phyloP scores from a whole-genome alignment of 179 eudicot species.

The Heliamphora pulchella region DNA sequence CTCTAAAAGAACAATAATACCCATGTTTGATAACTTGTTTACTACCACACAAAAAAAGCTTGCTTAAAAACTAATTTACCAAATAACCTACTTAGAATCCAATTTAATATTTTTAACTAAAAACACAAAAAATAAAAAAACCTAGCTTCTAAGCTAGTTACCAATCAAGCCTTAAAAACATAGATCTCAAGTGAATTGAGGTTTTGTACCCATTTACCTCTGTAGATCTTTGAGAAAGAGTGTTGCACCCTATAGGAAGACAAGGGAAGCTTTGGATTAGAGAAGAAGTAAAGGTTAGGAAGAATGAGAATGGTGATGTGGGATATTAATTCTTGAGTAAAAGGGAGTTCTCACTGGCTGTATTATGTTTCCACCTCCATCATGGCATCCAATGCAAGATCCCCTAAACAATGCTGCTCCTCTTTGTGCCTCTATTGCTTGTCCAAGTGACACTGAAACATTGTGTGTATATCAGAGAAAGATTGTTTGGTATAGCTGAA shows the following conservation, averaged over 20 bases:
- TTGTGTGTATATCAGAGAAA: too few species aligned
- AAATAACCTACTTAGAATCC: too few species aligned
- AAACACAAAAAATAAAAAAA: too few species aligned
- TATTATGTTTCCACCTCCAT: slow-evolving; percentile 82
- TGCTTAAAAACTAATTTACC: too few species aligned
- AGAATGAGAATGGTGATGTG: not conserved
- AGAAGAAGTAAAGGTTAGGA: not conserved
- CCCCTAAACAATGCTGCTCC: slow-evolving; percentile 50
- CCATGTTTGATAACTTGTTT: too few species aligned
- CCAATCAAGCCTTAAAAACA: too few species aligned
- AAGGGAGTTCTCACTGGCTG: slow-evolving; percentile 54
- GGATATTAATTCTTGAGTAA: not conserved
- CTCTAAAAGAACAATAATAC: too few species aligned
- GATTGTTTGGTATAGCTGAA: too few species aligned
- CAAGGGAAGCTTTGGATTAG: slow-evolving; percentile 5
- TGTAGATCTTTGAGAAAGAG: slow-evolving; percentile 67
- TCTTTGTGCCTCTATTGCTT: slow-evolving; percentile 36
- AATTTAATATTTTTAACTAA: too few species aligned
- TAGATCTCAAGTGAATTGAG: too few species aligned
- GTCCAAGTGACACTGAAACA: slow-evolving; percentile 33
- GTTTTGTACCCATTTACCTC: slow-evolving; percentile 30
- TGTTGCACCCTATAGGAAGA: slow-evolving; percentile 62
- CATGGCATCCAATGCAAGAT: slow-evolving; percentile 94
- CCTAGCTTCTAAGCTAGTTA: too few species aligned
- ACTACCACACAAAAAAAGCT: too few species aligned